Percentiles rank a stretch among this genome's conserved stretches.
phyloP scores from a whole-genome alignment of 345 rosid species.

The Lepidium aucheri region DNA sequence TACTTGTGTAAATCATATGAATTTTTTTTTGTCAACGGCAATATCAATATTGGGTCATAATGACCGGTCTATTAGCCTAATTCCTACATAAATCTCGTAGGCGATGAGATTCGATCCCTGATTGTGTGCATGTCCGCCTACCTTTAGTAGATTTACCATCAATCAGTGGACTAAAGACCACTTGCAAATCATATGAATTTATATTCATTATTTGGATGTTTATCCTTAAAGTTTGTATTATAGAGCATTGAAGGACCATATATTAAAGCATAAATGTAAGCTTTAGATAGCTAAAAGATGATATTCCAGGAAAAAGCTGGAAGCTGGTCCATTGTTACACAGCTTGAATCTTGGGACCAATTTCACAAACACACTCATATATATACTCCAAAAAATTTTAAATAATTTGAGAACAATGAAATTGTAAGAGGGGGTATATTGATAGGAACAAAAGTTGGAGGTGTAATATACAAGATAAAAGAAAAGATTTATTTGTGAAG shows the following conservation, averaged over 20 bases:
- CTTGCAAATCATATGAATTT: too few species aligned
- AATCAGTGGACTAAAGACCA: too few species aligned
- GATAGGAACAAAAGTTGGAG: conserved; percentile 1
- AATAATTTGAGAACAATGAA: not conserved
- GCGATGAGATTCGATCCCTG: too few species aligned
- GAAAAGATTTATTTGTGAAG: conserved; percentile 3
- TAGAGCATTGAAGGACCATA: conserved; percentile 20
- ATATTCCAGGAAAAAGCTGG: conserved; percentile 23
- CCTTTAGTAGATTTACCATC: too few species aligned
- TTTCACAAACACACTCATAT: not conserved
- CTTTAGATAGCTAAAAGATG: conserved; percentile 23
- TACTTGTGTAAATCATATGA: too few species aligned
- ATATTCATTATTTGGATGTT: not conserved
- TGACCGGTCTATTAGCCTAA: too few species aligned
- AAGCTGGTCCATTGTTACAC: conserved; percentile 23
- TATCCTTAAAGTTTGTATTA: not conserved
- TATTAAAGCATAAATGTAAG: conserved; percentile 18
- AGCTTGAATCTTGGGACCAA: conserved; percentile 30
- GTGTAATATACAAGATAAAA: not conserved
- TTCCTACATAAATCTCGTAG: too few species aligned
- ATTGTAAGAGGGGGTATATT: not conserved
- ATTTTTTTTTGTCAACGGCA: too few species aligned
- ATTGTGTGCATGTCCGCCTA: too few species aligned
- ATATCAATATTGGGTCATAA: too few species aligned
- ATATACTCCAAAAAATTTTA: too few species aligned